Evolutionary conservation across 192 early-diverging fungal species (phyloP), one percentile per base, ranked within the genome.

Genomic region (Rhizophlyctis rosea): DNA sequence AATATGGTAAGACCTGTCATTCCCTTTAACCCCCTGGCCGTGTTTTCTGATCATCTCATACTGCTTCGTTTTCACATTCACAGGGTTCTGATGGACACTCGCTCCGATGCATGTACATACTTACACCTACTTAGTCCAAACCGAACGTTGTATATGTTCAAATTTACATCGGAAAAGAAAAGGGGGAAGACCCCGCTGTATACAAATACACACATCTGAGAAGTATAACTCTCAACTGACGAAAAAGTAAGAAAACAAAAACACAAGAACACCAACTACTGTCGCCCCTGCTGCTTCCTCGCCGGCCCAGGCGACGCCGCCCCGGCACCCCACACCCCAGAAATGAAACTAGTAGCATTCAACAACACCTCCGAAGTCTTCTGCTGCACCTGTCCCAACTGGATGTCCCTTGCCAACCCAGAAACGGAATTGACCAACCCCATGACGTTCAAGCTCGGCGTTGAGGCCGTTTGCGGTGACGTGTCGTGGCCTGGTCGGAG

Each of bases 41-140:
- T n/a, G n/a, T 29, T 82, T 74, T 0, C 88, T 91, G 36, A 93
- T 93, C 33, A 85, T 86, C 63, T 88, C 86, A 70, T 89, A 91
- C 65, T 92, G 90, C n/a, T n/a, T n/a, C n/a, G n/a, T n/a, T n/a
- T n/a, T n/a, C n/a, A n/a, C n/a, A n/a, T n/a, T n/a, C n/a, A n/a
- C n/a, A n/a, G n/a, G n/a, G n/a, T n/a, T n/a, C n/a, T n/a, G n/a
- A n/a, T n/a, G n/a, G n/a, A n/a, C n/a, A n/a, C n/a, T n/a, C n/a
- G n/a, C n/a, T n/a, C n/a, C n/a, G n/a, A n/a, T n/a, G 47, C 47
- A n/a, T 47, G 47, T 16, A 59, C 44, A 21, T 21, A 13, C 33
- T 21, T 18, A 62, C 61, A 29, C 14, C 14, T 4, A 70, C 16
- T n/a, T n/a, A n/a, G n/a, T n/a, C n/a, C n/a, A n/a, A n/a, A n/a